Percentiles rank a stretch among this genome's conserved stretches.
Conservation (phyloP, 176 grass and related monocot species). For the Avena insularis region DNA sequence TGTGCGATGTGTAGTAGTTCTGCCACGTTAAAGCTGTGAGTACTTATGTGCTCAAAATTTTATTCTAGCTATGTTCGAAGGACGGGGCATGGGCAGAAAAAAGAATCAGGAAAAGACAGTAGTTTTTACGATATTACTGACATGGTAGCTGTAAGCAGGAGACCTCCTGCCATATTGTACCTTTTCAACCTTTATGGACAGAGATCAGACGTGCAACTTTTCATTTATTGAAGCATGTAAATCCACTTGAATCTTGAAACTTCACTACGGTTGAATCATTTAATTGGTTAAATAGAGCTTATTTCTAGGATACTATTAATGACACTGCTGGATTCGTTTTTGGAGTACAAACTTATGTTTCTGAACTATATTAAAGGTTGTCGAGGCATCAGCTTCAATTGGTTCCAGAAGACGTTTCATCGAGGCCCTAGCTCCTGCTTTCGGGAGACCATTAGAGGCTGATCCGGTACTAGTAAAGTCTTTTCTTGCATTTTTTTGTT, state of each 20-base stretch:
- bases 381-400: constrained; percentile 89
- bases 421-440: constrained; percentile 76
- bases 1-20: background rate
- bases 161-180: background rate
- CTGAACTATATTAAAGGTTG: constrained; percentile 60
- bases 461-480: constrained; percentile 63
- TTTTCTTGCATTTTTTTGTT: constrained; percentile 25
- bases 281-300: constrained; percentile 21
- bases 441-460: constrained; percentile 89
- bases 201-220: constrained; percentile 7
- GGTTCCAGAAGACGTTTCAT: constrained; percentile 95
- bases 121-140: constrained; percentile 14
- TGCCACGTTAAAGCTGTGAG: background rate
- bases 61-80: constrained; percentile 11
- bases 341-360: constrained; percentile 30
- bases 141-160: constrained; percentile 16
- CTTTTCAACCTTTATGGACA: constrained; percentile 6
- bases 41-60: constrained; percentile 25
- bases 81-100: background rate
- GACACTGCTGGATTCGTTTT: background rate
- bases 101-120: constrained; percentile 2
- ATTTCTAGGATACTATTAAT: background rate
- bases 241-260: constrained; percentile 4
- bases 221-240: constrained; percentile 12
- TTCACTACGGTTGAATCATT: constrained; percentile 30